Base-by-base conservation (phyloP, 2,329 filamentous ascomycete genomes). In the Xylariomycetidae sp. region DNA sequence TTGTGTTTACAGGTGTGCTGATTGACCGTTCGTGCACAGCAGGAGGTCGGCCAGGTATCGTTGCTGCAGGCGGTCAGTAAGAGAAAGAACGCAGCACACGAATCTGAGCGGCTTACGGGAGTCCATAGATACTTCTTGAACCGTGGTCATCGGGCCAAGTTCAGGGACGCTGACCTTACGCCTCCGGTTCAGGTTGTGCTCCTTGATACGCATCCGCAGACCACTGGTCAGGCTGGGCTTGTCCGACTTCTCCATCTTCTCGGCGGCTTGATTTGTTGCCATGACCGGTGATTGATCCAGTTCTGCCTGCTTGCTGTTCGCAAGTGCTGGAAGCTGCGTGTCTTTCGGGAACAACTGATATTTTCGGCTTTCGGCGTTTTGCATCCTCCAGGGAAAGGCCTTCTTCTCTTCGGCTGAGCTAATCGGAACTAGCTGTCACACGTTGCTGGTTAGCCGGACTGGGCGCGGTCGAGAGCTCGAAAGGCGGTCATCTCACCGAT, bases 121-220 rank as follows among this genome's bases (percentile, higher is more conserved):
- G 58, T 84, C 79, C 76, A 83, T 82, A 32, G 75, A 57, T 30
- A 71, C 59, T 50, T 82, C 79, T 43, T 82, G 76, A 10, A 82
- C 78, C 2, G 78, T 82, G 5, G 77, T 80, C 77, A 82, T 79
- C 20, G 75, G 76, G 2, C 75, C 78, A 30, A 81, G 56, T 40
- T 83, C 79, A 8, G 76, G 72, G 10, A 79, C 71, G 56, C 73
- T 81, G 46, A 74, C 63, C 51, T 83, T 83, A 42, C 77, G 70
- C 47, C 78, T 68, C 40, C 76, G 65, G 31, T 59, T 65, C 37
- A 76, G 58, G 43, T 67, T 73, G 49, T 73, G 69, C 46, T 78
- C 73, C 52, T 74, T 79, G 49, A 74, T 64, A 35, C 72, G 68
- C 38, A 72, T 60, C 38, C 70, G 67, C 31, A 76, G 56, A 24